Conservation (phyloP, 2,329 filamentous ascomycete genomes). For the Zasmidium citrigriseum region DNA sequence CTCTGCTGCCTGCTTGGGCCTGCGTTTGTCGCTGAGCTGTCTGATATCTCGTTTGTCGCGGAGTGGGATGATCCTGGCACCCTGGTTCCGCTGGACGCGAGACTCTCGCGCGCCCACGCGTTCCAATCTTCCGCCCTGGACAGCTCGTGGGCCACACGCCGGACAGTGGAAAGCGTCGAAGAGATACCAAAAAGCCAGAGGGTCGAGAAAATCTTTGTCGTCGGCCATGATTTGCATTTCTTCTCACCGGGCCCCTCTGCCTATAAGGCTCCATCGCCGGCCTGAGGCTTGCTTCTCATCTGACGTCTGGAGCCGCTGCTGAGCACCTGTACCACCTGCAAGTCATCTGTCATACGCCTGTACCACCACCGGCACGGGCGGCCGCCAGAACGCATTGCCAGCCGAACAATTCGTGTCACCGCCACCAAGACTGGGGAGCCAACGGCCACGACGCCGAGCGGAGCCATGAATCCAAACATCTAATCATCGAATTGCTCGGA, state of each 20-base stretch:
- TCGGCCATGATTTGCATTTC: neutral
- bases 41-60: neutral
- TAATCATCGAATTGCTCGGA: neutral
- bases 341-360: slow-evolving; percentile 25
- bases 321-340: slow-evolving; percentile 18
- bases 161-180: neutral
- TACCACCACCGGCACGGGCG: neutral
- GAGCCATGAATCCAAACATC: neutral
- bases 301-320: neutral
- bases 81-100: too few relatives aligned
- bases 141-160: too few relatives aligned
- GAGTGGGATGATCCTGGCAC: too few relatives aligned
- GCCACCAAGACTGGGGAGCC: neutral
- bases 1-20: neutral
- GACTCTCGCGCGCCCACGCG: too few relatives aligned
- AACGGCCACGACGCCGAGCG: neutral
- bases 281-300: neutral
- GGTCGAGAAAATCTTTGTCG: neutral
- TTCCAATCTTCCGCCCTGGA: too few relatives aligned
- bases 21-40: neutral
- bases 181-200: neutral
- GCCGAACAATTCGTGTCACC: slow-evolving; percentile 1
- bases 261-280: neutral
- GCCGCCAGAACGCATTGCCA: neutral
- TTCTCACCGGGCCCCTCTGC: neutral